Evolutionary conservation across 2,329 filamentous ascomycete species (phyloP).

Genomic region (Chlorencoelia australis): DNA sequence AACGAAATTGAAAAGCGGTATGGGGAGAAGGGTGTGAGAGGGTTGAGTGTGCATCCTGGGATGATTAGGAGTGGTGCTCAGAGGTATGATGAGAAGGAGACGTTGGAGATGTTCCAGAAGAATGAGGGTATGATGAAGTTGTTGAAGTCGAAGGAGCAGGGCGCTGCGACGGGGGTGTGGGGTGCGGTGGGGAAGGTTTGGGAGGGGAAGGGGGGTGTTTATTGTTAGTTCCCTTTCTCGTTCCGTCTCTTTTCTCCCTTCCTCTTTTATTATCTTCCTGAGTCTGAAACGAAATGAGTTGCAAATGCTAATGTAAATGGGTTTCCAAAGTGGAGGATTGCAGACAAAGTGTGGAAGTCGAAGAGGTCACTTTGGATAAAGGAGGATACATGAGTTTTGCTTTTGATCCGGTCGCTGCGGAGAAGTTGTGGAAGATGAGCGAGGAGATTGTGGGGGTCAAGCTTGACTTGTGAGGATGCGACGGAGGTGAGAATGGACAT

Average conservation of each 20-base stretch:
- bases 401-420: slow-evolving; percentile 31
- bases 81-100: background rate
- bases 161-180: slow-evolving; percentile 35
- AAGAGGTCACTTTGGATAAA: slow-evolving; percentile 3
- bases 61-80: slow-evolving; percentile 21
- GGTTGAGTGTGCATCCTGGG: slow-evolving; percentile 34
- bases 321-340: slow-evolving; percentile 35
- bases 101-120: no score
- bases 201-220: slow-evolving; percentile 36
- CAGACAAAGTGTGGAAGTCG: slow-evolving; percentile 24
- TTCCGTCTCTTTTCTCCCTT: no score
- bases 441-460: slow-evolving; percentile 3
- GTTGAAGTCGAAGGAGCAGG: slow-evolving; percentile 20
- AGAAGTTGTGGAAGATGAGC: slow-evolving; percentile 30
- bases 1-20: slow-evolving; percentile 37
- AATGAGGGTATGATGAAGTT: no score
- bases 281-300: no score
- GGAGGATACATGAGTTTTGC: slow-evolving; percentile 17
- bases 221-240: no score
- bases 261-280: no score
- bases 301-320: no score
- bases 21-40: slow-evolving; percentile 31
- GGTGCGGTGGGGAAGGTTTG: slow-evolving; percentile 25
- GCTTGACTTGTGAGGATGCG: background rate
- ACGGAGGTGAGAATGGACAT: background rate